A percentile compares a stretch with the other conserved stretches of the same genome.
phyloP scores from a whole-genome alignment of 2,329 filamentous ascomycete species.

The Fonsecaea nubica region DNA sequence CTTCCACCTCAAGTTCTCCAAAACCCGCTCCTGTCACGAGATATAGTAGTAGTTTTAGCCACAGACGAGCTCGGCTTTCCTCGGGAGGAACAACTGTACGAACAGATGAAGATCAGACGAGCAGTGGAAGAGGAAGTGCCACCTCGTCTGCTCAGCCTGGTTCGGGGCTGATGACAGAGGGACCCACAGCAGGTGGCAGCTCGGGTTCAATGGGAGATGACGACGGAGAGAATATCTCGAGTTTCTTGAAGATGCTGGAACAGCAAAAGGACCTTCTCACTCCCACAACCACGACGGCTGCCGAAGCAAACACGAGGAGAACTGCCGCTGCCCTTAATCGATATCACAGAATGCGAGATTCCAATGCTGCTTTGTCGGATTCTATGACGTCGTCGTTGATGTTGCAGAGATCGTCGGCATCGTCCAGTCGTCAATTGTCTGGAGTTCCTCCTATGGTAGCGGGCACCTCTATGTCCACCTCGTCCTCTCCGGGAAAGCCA shows the following conservation, averaged over 20 bases:
- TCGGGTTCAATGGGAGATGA: constrained; percentile 75
- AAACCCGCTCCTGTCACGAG: constrained; percentile 77
- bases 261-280: constrained; percentile 83
- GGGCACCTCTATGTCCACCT: constrained; percentile 77
- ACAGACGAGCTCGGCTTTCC: constrained; percentile 78
- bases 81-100: constrained; percentile 70
- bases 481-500: constrained; percentile 87
- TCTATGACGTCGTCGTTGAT: constrained; percentile 91
- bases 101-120: constrained; percentile 58
- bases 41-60: constrained; percentile 93
- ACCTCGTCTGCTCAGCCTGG: constrained; percentile 69
- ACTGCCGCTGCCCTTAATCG: constrained; percentile 81
- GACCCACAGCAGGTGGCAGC: constrained; percentile 64
- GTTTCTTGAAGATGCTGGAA: constrained; percentile 88
- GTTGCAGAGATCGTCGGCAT: constrained; percentile 80
- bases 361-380: constrained; percentile 85
- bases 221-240: constrained; percentile 83
- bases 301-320: constrained; percentile 73
- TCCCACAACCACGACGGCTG: constrained; percentile 62
- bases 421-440: constrained; percentile 75
- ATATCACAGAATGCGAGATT: constrained; percentile 88
- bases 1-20: constrained; percentile 76
- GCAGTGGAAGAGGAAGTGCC: constrained; percentile 65
- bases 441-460: constrained; percentile 66
- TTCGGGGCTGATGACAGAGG: constrained; percentile 76